Evolutionary conservation across 2,329 filamentous ascomycete genomes (phyloP), one percentile per base, ranked within the genome.

Genomic region (Aspergillus fischeri): DNA sequence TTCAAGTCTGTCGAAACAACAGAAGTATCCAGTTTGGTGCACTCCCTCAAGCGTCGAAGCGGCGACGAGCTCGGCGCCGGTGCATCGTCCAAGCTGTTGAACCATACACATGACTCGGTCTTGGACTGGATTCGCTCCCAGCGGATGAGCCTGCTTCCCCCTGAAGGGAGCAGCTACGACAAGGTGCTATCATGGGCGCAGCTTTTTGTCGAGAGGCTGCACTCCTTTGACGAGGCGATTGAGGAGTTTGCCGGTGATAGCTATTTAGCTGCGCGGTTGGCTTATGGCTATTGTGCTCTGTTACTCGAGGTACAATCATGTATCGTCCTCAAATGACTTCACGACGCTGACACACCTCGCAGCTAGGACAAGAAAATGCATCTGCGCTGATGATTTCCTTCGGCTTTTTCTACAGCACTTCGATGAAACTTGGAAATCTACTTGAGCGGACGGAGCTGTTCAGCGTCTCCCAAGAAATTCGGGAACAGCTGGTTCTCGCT

Each of bases 331-430:
- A 24, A 11, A 10, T 11, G 42, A 20, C 11, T 8, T 11, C 42
- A 20, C 17, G 41, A 45, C 8, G 21, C 42, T 45, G 21, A 45
- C 42, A 20, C 17, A 21, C 42, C 42, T 45, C 3, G 11, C 21
- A 51, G 49, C 28, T 51, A 17, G 61, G 60, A 25, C 61, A 63
- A 50, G 63, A 66, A 9, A 64, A 66, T 35, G 63, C 64, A 1
- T 28, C 52, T 2, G 78, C 79, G 5, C 69, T 83, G 17, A 78
- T 82, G 60, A 75, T 73, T 49, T 76, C 76, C 3, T 82, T 83
- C 59, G 76, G 75, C 3, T 74, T 82, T 52, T 79, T 83, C 60
- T 81, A 82, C 67, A 77, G 78, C 60, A 65, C 75, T 72, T 64
- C 77, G 68, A 28, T 69, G 75, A 51, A 74, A 70, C 1, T 74